Base-by-base conservation (phyloP, 1,284 basidiomycete species). In the Pseudozyma hubeiensis region DNA sequence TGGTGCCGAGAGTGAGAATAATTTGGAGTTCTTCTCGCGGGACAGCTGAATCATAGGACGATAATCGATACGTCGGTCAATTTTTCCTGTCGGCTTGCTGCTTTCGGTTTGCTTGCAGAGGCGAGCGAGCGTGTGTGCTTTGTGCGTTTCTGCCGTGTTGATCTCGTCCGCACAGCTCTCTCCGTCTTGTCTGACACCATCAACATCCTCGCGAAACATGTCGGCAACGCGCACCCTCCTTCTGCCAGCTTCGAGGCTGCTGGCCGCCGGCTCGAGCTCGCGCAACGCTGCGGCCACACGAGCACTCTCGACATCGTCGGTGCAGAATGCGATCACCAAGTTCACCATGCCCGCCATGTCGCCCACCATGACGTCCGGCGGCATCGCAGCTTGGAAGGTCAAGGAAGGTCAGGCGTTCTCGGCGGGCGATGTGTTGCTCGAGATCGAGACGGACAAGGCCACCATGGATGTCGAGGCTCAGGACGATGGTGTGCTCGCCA, bases 341-440 rank as follows among this genome's bases (percentile, higher is more conserved):
- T 80, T 83, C 46, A 44, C 75, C 31, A 83, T 83, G 81, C 81
- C 81, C 2, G 81, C 81, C 54, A 83, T 83, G 81, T 80, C 78
- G 33, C 81, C 81, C 35, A 83, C 81, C 53, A 83, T 83, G 81
- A 81, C 80, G 7, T 75, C 79, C 39, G 81, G 81, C 30, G 81
- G 81, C 29, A 53, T 83, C 29, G 81, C 78, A 13, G 24, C 62
- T 16, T 85, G 82, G 81, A 85, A 85, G 78, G 79, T 85, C 69
- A 84, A 85, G 70, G 84, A 85, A 51, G 85, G 85, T 31, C 78
- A 85, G 31, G 51, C 69, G 3, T 86, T 86, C 77, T 72, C 56
- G 17, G 89, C 91, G 8, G 95, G 96, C 43, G 96, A 99, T 80
- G 95, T 99, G 67, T 87, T 96, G 51, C 89, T 96, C 53, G 95